Evolutionary conservation across 768 basidiomycete genomes (phyloP).

Genomic region (Nevesoporus exiguus): DNA sequence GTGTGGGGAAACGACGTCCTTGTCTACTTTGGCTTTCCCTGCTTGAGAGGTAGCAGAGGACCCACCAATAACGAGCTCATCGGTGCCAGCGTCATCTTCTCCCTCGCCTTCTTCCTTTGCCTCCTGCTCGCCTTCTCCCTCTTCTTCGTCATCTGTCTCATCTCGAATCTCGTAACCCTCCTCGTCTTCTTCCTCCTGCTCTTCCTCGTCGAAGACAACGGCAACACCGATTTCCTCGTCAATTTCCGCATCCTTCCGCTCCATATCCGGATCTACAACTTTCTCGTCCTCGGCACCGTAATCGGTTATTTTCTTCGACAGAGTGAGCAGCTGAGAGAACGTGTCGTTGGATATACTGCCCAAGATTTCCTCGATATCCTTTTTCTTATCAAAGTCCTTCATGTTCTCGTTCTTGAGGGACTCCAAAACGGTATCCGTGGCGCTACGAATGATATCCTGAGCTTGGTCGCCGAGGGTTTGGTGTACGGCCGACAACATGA

Average conservation of each 20-base stretch:
- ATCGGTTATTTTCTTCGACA: conserved; percentile 95
- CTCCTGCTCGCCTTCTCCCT: conserved; percentile 46
- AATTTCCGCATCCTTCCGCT: conserved; percentile 81
- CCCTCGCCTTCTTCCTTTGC: conserved; percentile 41
- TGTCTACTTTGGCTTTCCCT: conserved; percentile 55
- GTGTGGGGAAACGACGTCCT: conserved; percentile 83
- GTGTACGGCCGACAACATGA: conserved; percentile 83
- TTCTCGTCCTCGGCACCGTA: conserved; percentile 85
- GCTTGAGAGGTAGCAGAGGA: conserved; percentile 46
- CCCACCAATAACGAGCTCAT: conserved; percentile 78
- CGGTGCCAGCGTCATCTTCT: conserved; percentile 50
- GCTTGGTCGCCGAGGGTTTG: conserved; percentile 88
- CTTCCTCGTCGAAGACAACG: conserved; percentile 96
- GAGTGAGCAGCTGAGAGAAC: conserved; percentile 78
- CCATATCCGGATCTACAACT: conserved; percentile 74
- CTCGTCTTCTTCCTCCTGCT: conserved; percentile 90
- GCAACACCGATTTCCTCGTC: conserved; percentile 98
- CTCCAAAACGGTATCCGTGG: conserved; percentile 90
- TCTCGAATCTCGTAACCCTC: conserved; percentile 85
- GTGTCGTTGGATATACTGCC: conserved; percentile 62
- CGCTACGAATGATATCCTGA: conserved; percentile 92
- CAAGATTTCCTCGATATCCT: conserved; percentile 79
- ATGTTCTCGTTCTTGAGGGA: conserved; percentile 81
- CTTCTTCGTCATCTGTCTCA: conserved; percentile 75
- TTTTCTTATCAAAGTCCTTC: conserved; percentile 98